phyloP scores from a whole-genome alignment of 306 rosid genomes.

The Astragalus glycyphyllos region DNA sequence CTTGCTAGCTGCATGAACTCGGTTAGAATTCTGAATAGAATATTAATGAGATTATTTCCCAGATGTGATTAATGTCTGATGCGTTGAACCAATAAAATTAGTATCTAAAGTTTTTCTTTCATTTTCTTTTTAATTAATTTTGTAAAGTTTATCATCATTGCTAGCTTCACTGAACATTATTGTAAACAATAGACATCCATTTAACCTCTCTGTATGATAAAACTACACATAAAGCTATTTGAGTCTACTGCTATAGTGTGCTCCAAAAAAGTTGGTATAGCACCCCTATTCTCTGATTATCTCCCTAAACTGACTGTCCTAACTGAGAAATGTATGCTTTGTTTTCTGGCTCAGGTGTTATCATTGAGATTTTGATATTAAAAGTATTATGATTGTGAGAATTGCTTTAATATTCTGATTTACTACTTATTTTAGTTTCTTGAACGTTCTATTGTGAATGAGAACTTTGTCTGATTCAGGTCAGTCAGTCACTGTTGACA shows the following conservation, averaged over 20 bases:
- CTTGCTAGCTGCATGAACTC: slow-evolving; percentile 3
- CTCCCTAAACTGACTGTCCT: slow-evolving; percentile 17
- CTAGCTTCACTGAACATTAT: neutral
- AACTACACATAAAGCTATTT: slow-evolving; percentile 7
- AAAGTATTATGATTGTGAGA: neutral
- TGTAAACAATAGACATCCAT: neutral
- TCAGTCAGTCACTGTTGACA: slow-evolving; percentile 29
- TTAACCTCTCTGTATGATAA: neutral
- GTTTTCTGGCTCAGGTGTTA: slow-evolving; percentile 39
- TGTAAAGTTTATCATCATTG: slow-evolving; percentile 10
- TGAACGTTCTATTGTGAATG: slow-evolving; percentile 35
- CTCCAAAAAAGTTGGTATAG: neutral
- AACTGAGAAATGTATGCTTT: slow-evolving; percentile 18
- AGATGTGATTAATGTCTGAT: neutral
- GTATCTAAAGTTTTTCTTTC: neutral
- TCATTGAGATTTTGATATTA: slow-evolving; percentile 28
- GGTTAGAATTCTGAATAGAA: slow-evolving; percentile 22
- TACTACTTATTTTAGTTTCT: slow-evolving; percentile 35
- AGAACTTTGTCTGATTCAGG: slow-evolving; percentile 10
- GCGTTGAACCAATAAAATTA: neutral
- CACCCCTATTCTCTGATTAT: slow-evolving; percentile 13
- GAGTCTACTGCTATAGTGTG: neutral
- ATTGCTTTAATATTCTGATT: slow-evolving; percentile 12
- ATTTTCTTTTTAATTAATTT: slow-evolving; percentile 8
- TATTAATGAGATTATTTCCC: slow-evolving; percentile 10